Base-by-base conservation (phyloP, 1,139 yeast genomes). In the Candida glucosophila region DNA sequence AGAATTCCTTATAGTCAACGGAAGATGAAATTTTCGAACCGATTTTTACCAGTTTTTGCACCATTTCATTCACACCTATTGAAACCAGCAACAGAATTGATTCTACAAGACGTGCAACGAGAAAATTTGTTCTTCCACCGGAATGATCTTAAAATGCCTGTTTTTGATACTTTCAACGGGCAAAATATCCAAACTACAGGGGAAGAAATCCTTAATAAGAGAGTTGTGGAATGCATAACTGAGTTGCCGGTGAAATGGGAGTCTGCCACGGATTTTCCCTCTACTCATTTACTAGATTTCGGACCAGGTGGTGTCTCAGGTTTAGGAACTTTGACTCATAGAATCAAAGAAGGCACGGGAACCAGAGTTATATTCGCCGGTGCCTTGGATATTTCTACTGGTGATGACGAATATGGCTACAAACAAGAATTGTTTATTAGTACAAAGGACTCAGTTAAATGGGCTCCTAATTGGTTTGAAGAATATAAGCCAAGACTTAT, bases 281-380 rank as follows among this genome's bases (percentile, higher is more conserved):
- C 92, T 15, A 81, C 96, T 27, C 98, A 92, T 53, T 73, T 90
- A 42, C 58, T 90, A 40, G 99, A 90, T 58, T 90, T 90, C 47
- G 99, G 99, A 49, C 99, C 98, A 35, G 98, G 99, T 58, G 98
- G 97, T 43, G 77, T 83, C 27, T 83, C 97, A 25, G 99, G 99
- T 41, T 69, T 90, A 42, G 98, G 98, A 58, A 80, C 82, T 37
- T 72, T 90, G 45, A 90, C 98, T 32, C 95, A 86, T 60, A 80
- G 95, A 60, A 90, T 88, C 65, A 90, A 88, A 62, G 98, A 90
- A 49, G 99, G 99, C 59, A 85, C 97, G 29, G 99, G 99, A 57
- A 80, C 85, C 26, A 80, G 99, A 59, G 67, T 90, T 34, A 83
- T 90, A 43, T 71, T 92, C 41, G 97, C 95, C 28, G 97, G 98